Base-by-base conservation (phyloP, 345 rosid species). In the Pelargonium nanum region DNA sequence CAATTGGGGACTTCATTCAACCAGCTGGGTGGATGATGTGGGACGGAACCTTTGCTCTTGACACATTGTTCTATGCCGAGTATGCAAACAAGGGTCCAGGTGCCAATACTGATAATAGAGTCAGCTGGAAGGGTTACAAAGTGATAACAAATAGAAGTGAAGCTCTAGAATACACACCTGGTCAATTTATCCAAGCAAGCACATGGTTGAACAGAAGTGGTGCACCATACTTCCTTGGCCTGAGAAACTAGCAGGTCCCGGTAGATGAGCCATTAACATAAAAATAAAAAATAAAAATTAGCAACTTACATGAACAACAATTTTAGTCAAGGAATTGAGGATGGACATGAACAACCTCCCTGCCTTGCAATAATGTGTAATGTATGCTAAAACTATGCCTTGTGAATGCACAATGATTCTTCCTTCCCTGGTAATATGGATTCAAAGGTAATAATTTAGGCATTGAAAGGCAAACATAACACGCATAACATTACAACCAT, bases 1-100 rank as follows among this genome's bases (percentile, higher is more conserved):
- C 68, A 6, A 12, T 84, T 15, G 85, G 78, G 12, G 93, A 82
- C 53, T 69, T 83, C 23, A 81, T 86, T 53, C 80, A 68, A 28
- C 83, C 85, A 0, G 78, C 64, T 0, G 87, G 89, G 55, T 86
- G 79, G 81, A 34, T 63, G 66, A 64, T 68, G 9, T 83, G 85
- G 89, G 4, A 26, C 0, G 84, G 89, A 26, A 57, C 58, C 22
- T 50, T 55, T 0, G 75, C 60, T 0, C 67, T 66, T 0, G 69
- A 81, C 57, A 78, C 87, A 5, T 26, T 81, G 1, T 79, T 56
- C 59, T 75, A 76, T 10, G 85, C 81, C 0, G 87, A 86, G 67
- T 80, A 75, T 5, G 74, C 56, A 13, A 81, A 86, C 67, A 24
- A 25, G 10, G 87, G 87, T 12, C 87, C 87, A 0, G 80, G 87